Evolutionary conservation across 75 land plant species (phyloP).

Genomic region (Gnetum montanum): DNA sequence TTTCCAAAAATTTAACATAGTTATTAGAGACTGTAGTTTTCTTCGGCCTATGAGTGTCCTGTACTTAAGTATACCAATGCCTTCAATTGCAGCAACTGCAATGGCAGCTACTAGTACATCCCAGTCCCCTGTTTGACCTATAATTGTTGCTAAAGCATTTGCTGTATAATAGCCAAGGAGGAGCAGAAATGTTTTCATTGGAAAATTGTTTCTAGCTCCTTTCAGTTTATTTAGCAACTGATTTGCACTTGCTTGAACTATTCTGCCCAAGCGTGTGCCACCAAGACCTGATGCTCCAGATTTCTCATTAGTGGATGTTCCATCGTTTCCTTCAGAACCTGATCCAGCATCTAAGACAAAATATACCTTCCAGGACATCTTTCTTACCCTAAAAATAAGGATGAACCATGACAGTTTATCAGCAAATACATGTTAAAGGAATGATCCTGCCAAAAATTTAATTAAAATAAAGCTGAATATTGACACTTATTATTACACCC

Average conservation of each 20-base stretch:
- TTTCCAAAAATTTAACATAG: conserved; percentile 92
- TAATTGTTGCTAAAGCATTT: conserved; percentile 88
- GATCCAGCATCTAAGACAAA: conserved; percentile 48
- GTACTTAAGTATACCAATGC: conserved; percentile 91
- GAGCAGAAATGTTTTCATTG: conserved; percentile 84
- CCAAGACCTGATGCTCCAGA: conserved; percentile 22
- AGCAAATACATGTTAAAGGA: too few relatives aligned
- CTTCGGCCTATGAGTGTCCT: conserved; percentile 26
- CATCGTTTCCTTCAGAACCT: conserved; percentile 16
- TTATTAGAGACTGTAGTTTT: conserved; percentile 39
- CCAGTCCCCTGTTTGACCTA: conserved; percentile 98
- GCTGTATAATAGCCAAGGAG: conserved; percentile 90
- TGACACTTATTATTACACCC: too few relatives aligned
- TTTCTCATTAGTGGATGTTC: conserved; percentile 15
- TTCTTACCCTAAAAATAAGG: too few relatives aligned
- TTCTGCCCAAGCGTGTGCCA: conserved; percentile 64
- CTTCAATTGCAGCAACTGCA: conserved; percentile 87
- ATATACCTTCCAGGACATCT: conserved; percentile 15
- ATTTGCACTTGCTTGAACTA: conserved; percentile 46
- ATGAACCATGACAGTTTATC: too few relatives aligned
- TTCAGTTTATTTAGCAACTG: conserved; percentile 62
- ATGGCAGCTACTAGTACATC: conserved; percentile 94
- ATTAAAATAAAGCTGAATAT: too few relatives aligned
- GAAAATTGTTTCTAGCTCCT: conserved; percentile 64
- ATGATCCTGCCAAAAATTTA: too few relatives aligned